Base-by-base conservation (phyloP, 148 eudicot species). In the Persicaria maculosa region DNA sequence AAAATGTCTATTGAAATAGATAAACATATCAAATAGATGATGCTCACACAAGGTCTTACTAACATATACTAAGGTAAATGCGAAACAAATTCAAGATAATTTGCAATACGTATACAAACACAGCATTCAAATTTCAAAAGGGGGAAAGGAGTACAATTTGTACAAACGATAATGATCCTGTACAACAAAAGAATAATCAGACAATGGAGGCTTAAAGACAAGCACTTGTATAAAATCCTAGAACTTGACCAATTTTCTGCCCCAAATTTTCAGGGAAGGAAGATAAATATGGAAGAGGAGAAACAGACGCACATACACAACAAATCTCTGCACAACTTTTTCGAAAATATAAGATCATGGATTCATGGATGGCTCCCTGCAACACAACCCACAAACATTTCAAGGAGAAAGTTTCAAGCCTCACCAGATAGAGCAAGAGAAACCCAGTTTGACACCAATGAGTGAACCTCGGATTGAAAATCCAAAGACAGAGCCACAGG, bases 391-490 rank as follows among this genome's bases (percentile, higher is more conserved):
- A 20, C 55, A 48, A 52, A 47, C 75, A 73, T 10, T 52, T 20
- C 64, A 55, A 73, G 22, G 1, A 6, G 47, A 16, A 4, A 40
- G 22, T 14, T 44, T 74, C 65, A 80, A 71, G 77, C 77, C 64
- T 81, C 81, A 46, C 59, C 75, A 9, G 77, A 68, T 43, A 84
- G 76, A 64, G 76, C 85, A 50, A 45, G 40, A 16, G 79, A 77
- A 61, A 84, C 45, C 87, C 87, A 84, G 71, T 77, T 65, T 75
- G 81, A 82, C 50, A 84, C 83, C 12, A 83, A 79, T 75, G 80
- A 77, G 53, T 77, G 85, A 31, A 79, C 74, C 80, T 77, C 81
- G 5, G 78, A 14, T 72, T 84, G 85, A 16, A 53, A 31, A 15
- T 79, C 87, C 9, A 71, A 57, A 43, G 85, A 79, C 64, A 84